phyloP scores from a whole-genome alignment of 2,329 filamentous ascomycete genomes.

The Lasiodiplodia gonubiensis region DNA sequence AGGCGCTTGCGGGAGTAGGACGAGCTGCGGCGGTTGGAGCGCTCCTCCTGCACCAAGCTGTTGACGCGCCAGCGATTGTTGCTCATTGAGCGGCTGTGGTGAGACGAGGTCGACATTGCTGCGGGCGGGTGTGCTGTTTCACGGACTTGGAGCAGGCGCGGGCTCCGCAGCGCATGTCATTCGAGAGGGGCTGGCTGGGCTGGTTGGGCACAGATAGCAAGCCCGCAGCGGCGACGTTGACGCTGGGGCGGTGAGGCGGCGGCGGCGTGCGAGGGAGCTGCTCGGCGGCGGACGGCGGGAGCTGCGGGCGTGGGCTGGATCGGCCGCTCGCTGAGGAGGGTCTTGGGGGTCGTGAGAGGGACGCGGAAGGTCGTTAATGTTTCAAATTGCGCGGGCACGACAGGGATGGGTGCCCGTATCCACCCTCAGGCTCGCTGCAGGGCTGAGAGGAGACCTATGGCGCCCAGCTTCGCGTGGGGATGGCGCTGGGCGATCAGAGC shows the following conservation, averaged over 20 bases:
- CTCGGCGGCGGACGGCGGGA: neutral
- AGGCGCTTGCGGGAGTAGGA: slow-evolving; percentile 44
- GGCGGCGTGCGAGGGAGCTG: neutral
- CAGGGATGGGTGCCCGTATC: slow-evolving; percentile 27
- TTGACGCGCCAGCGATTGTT: slow-evolving; percentile 47
- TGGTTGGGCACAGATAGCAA: slow-evolving; percentile 26
- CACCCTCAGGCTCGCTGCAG: slow-evolving; percentile 24
- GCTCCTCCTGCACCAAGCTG: slow-evolving; percentile 50
- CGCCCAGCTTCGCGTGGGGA: slow-evolving; percentile 21
- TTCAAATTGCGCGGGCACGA: slow-evolving; percentile 27
- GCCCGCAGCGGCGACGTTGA: slow-evolving; percentile 15
- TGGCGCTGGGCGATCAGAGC: slow-evolving; percentile 19
- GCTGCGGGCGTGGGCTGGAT: neutral
- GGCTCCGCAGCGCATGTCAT: slow-evolving; percentile 27
- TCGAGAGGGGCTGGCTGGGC: slow-evolving; percentile 19
- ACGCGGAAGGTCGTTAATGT: slow-evolving; percentile 17
- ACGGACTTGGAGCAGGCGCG: slow-evolving; percentile 9
- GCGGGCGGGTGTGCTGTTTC: slow-evolving; percentile 1
- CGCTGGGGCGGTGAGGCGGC: slow-evolving; percentile 24
- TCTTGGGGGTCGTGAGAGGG: slow-evolving; percentile 11
- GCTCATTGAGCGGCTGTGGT: slow-evolving; percentile 28
- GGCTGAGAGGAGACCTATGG: slow-evolving; percentile 11
- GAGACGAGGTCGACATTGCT: slow-evolving; percentile 26
- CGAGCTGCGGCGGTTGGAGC: slow-evolving; percentile 47
- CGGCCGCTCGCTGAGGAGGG: slow-evolving; percentile 7